phyloP scores from a whole-genome alignment of 176 grass and related monocot genomes.

The Aegilops tauschii region DNA sequence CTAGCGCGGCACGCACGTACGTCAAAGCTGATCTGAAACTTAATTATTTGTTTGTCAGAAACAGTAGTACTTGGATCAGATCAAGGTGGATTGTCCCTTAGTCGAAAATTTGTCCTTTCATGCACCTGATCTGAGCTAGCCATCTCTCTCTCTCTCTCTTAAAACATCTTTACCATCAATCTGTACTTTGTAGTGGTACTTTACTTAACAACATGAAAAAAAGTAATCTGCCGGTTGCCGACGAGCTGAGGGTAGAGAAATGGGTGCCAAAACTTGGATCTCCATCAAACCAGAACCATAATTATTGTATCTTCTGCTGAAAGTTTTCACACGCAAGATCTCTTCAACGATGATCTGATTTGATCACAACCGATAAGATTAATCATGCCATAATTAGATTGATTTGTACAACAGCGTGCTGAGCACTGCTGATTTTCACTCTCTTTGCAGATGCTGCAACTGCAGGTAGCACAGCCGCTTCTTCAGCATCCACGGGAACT shows the following conservation, averaged over 20 bases:
- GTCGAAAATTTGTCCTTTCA: constrained; percentile 14
- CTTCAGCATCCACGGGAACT: constrained; percentile 30
- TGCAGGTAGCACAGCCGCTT: constrained; percentile 16
- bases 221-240: not conserved
- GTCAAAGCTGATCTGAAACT: not conserved
- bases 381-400: not conserved
- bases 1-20: not conserved
- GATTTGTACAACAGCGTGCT: not conserved
- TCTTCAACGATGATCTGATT: not conserved
- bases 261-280: not conserved
- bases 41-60: not conserved
- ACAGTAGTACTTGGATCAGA: not conserved
- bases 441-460: constrained; percentile 1
- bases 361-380: not conserved
- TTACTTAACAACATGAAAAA: not conserved
- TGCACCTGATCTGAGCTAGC: not conserved
- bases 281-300: not conserved
- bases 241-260: not conserved
- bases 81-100: not conserved
- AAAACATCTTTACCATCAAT: not conserved
- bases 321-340: not conserved
- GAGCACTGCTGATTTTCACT: not conserved
- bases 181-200: not conserved
- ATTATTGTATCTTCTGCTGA: not conserved
- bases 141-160: not conserved